These are phyloP conservation scores for Symbiodinium natans DNA, from an alignment of 73 alveolate genomes.

Conservation along the genomic window DNA sequence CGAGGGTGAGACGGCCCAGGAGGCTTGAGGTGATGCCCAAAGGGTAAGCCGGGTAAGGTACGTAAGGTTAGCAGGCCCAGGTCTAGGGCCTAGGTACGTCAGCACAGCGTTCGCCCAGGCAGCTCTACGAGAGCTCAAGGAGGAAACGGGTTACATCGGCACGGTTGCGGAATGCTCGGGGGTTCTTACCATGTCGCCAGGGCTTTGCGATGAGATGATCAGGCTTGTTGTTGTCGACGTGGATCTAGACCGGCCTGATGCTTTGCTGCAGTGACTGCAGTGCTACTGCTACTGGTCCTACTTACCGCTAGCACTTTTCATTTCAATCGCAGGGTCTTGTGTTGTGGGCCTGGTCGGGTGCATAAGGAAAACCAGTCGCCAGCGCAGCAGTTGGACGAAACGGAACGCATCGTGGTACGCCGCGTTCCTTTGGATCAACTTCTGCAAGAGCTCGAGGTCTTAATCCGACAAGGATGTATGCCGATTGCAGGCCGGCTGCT, in stretches of 20 bases:
- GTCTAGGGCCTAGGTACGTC: background rate
- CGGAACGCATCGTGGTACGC: slow-evolving; percentile 28
- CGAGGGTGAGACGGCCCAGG: slow-evolving; percentile 37
- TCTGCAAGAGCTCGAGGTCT: background rate
- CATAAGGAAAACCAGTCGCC: background rate
- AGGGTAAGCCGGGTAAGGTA: background rate
- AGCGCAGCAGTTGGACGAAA: slow-evolving; percentile 36
- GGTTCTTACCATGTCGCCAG: slow-evolving; percentile 57
- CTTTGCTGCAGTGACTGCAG: background rate
- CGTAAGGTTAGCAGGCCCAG: background rate
- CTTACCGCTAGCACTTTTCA: background rate
- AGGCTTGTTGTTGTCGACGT: background rate
- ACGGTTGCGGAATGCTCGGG: background rate
- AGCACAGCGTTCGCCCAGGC: background rate
- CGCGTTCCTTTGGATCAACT: slow-evolving; percentile 35
- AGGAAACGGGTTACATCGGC: slow-evolving; percentile 49
- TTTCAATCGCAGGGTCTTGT: background rate
- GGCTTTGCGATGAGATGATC: slow-evolving; percentile 58
- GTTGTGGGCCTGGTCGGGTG: background rate
- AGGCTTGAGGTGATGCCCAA: background rate
- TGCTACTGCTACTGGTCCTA: background rate
- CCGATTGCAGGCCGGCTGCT: background rate
- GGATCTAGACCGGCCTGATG: background rate
- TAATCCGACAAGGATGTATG: background rate
- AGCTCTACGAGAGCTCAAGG: slow-evolving; percentile 46